Evolutionary conservation across 2,329 filamentous ascomycete species (phyloP).

Genomic region (Venturia oleaginea): DNA sequence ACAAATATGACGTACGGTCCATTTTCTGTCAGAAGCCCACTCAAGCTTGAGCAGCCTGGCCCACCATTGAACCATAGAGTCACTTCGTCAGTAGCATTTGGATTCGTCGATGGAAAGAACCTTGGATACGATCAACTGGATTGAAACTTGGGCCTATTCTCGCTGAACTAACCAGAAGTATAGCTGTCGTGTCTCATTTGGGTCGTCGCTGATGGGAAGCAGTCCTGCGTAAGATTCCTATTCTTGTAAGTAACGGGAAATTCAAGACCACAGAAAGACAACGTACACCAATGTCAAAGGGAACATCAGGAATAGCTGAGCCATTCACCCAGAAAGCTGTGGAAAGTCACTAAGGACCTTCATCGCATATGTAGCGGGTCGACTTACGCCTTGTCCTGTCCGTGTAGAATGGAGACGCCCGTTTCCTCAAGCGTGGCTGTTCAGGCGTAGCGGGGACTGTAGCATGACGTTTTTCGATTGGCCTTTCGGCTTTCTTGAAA

Average conservation of each 20-base stretch:
- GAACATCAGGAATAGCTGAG: slow-evolving; percentile 54
- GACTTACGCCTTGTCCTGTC: slow-evolving; percentile 9
- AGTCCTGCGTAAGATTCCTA: slow-evolving; percentile 55
- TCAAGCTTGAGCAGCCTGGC: slow-evolving; percentile 44
- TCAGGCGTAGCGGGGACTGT: neutral
- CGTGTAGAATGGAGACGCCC: neutral
- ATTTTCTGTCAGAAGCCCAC: slow-evolving; percentile 67
- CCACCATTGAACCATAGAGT: slow-evolving; percentile 40
- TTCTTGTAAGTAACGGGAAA: neutral
- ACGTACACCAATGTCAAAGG: slow-evolving; percentile 52
- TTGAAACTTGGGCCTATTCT: no score
- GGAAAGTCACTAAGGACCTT: neutral
- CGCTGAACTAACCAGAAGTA: slow-evolving; percentile 43
- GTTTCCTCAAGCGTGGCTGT: neutral
- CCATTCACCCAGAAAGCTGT: slow-evolving; percentile 57
- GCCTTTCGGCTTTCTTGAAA: neutral
- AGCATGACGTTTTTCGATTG: neutral
- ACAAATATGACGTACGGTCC: slow-evolving; percentile 43
- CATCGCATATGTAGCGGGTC: no score
- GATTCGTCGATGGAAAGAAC: slow-evolving; percentile 52
- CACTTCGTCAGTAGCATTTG: slow-evolving; percentile 46
- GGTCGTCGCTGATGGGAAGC: slow-evolving; percentile 45
- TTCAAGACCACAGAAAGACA: neutral
- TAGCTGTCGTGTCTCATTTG: slow-evolving; percentile 43
- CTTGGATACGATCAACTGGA: slow-evolving; percentile 25